Base-by-base conservation (phyloP, 495 filamentous ascomycete genomes). In the Penicillium nucicola region DNA sequence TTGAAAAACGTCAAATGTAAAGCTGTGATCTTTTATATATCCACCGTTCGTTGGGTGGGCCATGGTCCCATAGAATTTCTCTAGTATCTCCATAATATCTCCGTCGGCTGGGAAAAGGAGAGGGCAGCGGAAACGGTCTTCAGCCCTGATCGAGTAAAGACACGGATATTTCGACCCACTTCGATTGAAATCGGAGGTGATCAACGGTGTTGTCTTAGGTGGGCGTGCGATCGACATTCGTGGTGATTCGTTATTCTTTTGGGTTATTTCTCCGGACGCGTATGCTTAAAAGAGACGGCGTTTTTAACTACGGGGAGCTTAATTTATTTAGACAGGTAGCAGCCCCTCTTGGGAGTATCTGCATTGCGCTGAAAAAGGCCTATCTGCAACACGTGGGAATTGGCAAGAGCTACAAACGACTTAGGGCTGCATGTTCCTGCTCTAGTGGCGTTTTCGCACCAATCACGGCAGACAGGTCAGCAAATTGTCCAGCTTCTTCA, bases 401-500 rank as follows among this genome's bases (percentile, higher is more conserved):
- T 20, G 10, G 25, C n/a, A 38, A 9, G 44, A 20, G 17, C n/a
- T n/a, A n/a, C n/a, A n/a, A n/a, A n/a, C n/a, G n/a, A 31, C 23
- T 14, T 32, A n/a, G 45, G 31, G 38, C 45, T 20, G 11, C 35
- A 40, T 11, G n/a, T 32, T 11, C 17, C 18, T 40, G 25, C 11
- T 15, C 15, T 28, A 28, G 11, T 18, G 15, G 3, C 1, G 5
- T 12, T 48, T 48, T n/a, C 13, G 28, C 45, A 41, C 50, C 79
- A 82, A 14, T 72, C 45, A 57, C 23, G 61, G 52, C 35, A 72
- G 40, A 42, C 67, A 72, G 3, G 70, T 76, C 38, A 88, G 58
- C 19, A 87, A 58, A 25, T 66, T 62, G 12, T 65, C 58, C 53
- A 88, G 54, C 62, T 82, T 84, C 10, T 71, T 56, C 62, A 83